These are phyloP conservation scores for Populus hybrid DNA, from an alignment of 441 rosid genomes.

Conservation along the genomic window DNA sequence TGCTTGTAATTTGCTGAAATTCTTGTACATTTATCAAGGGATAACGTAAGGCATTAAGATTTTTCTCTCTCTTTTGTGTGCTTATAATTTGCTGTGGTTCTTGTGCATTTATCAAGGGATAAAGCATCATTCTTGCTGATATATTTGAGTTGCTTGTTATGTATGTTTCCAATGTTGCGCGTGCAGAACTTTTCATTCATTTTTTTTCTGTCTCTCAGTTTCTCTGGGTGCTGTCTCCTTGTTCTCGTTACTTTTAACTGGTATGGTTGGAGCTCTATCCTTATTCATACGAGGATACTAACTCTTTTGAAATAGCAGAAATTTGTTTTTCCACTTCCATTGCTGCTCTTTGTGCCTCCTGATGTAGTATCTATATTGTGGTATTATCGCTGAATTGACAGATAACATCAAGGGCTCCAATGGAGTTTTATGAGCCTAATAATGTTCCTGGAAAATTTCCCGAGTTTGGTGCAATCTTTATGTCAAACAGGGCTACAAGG, in stretches of 20 bases:
- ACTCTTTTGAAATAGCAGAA: not conserved
- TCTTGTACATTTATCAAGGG: no score
- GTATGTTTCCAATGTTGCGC: no score
- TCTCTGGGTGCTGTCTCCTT: not conserved
- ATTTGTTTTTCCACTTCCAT: not conserved
- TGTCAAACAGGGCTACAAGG: conserved; percentile 44
- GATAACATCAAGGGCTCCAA: conserved; percentile 24
- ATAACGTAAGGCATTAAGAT: no score
- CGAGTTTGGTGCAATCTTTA: conserved; percentile 65
- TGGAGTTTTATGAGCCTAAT: conserved; percentile 26
- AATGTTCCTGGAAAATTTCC: conserved; percentile 40
- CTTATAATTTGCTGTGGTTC: no score
- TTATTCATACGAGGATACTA: not conserved
- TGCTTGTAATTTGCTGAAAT: no score
- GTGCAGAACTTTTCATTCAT: no score
- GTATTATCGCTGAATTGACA: conserved; percentile 31
- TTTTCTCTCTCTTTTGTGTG: no score
- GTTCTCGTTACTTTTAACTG: not conserved
- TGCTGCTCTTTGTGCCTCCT: not conserved
- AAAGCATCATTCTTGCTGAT: no score
- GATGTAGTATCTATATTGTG: conserved; percentile 10
- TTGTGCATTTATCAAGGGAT: no score
- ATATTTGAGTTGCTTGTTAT: no score
- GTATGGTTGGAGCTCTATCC: not conserved
- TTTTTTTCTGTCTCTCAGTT: no score